A percentile compares a stretch with the other conserved stretches of the same genome.
Conservation (phyloP, 331 rosid species). For the Cydonia oblonga region DNA sequence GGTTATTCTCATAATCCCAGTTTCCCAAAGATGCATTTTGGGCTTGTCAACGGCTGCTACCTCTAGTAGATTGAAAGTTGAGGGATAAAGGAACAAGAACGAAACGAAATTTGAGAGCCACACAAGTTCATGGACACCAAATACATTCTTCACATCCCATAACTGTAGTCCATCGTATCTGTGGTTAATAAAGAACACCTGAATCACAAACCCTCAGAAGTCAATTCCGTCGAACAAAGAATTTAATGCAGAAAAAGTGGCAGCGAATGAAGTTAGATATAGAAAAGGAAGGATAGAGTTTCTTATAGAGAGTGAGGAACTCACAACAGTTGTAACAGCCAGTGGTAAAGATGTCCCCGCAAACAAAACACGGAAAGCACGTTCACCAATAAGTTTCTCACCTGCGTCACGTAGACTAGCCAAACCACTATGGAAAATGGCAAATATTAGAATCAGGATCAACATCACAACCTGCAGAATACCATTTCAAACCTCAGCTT, state of each 20-base stretch:
- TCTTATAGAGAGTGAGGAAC: slow-evolving; percentile 14
- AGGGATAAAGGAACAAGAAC: slow-evolving; percentile 77
- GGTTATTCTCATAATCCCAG: slow-evolving; percentile 90
- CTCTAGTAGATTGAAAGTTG: slow-evolving; percentile 88
- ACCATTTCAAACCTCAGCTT: slow-evolving; percentile 17
- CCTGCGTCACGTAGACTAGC: slow-evolving; percentile 74
- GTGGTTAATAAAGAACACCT: slow-evolving; percentile 94
- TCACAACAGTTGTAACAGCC: slow-evolving; percentile 82
- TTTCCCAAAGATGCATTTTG: slow-evolving; percentile 93
- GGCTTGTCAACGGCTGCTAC: slow-evolving; percentile 99
- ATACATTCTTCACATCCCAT: slow-evolving; percentile 68
- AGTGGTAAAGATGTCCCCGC: slow-evolving; percentile 85
- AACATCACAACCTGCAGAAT: slow-evolving; percentile 74
- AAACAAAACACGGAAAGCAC: slow-evolving; percentile 87
- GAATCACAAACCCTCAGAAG: slow-evolving; percentile 23
- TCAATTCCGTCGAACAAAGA: neutral
- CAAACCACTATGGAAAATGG: slow-evolving; percentile 73
- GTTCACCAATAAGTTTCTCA: slow-evolving; percentile 81
- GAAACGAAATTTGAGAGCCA: slow-evolving; percentile 78
- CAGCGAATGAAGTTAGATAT: neutral
- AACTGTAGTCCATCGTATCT: slow-evolving; percentile 85
- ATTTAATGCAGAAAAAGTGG: neutral
- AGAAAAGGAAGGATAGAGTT: neutral
- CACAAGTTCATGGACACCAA: slow-evolving; percentile 62
- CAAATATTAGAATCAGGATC: slow-evolving; percentile 58